Evolutionary conservation across 129 eudicot species (phyloP).

Genomic region (Lonicera japonica): DNA sequence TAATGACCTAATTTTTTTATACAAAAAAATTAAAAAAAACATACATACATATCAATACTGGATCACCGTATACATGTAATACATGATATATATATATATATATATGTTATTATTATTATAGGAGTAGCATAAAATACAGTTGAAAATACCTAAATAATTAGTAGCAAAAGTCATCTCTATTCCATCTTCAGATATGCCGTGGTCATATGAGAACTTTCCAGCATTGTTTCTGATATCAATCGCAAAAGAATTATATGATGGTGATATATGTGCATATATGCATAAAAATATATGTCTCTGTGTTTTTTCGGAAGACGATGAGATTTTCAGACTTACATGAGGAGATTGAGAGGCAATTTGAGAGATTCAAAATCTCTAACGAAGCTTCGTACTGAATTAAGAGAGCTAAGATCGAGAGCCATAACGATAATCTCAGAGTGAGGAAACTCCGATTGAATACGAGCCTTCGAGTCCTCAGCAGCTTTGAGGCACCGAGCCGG

Average conservation of each 20-base stretch:
- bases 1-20: conserved; percentile 57
- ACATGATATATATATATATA: not conserved
- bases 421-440: conserved; percentile 49
- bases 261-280: not conserved
- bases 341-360: conserved; percentile 70
- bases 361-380: conserved; percentile 67
- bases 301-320: no score
- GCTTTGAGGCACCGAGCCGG: conserved; percentile 83
- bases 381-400: conserved; percentile 61
- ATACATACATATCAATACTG: no score
- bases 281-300: not conserved
- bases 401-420: conserved; percentile 85
- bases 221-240: conserved; percentile 66
- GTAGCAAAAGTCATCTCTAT: conserved; percentile 97
- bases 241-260: not conserved
- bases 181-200: conserved; percentile 74
- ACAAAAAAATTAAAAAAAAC: not conserved
- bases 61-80: not conserved
- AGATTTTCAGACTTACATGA: conserved; percentile 45
- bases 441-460: conserved; percentile 55
- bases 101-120: not conserved
- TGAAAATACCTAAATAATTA: conserved; percentile 59
- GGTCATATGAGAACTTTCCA: conserved; percentile 70
- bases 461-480: conserved; percentile 62
- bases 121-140: not conserved